Conservation (phyloP, 768 basidiomycete species). For the Rhizopogon rudus region DNA sequence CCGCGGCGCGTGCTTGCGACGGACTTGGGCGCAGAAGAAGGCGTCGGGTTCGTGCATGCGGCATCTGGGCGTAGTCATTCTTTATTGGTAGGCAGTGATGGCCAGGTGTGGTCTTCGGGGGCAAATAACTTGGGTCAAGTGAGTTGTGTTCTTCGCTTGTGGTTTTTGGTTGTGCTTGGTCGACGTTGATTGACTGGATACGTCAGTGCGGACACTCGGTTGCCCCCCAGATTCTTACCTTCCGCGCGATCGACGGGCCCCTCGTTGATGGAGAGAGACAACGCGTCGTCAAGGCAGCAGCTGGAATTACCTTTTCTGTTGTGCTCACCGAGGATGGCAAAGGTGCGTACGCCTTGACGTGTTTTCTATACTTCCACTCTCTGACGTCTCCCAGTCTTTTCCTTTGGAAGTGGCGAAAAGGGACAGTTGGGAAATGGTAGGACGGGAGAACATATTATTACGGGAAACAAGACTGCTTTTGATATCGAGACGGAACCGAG, state of each 20-base stretch:
- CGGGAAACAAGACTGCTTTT: constrained; percentile 78
- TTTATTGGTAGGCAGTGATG: constrained; percentile 76
- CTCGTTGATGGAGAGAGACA: constrained; percentile 56
- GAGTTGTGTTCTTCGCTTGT: constrained; percentile 13
- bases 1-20: constrained; percentile 56
- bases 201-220: constrained; percentile 66
- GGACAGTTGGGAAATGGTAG: constrained; percentile 92
- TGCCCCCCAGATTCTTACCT: constrained; percentile 60
- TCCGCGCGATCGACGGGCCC: constrained; percentile 59
- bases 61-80: constrained; percentile 83
- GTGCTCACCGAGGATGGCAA: constrained; percentile 81
- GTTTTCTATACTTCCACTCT: background rate
- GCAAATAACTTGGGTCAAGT: constrained; percentile 82
- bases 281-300: constrained; percentile 65
- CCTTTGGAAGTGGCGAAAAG: constrained; percentile 88
- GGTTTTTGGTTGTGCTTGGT: background rate
- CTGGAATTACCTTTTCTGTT: constrained; percentile 81
- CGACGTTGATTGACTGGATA: background rate
- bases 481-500: constrained; percentile 73
- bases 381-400: constrained; percentile 52
- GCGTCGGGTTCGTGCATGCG: constrained; percentile 69
- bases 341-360: constrained; percentile 37
- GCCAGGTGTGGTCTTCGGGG: constrained; percentile 81
- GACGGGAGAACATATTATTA: constrained; percentile 87
- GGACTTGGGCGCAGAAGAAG: constrained; percentile 54